Conservation (phyloP, 495 filamentous ascomycete genomes). For the Xylaria bambusicola region DNA sequence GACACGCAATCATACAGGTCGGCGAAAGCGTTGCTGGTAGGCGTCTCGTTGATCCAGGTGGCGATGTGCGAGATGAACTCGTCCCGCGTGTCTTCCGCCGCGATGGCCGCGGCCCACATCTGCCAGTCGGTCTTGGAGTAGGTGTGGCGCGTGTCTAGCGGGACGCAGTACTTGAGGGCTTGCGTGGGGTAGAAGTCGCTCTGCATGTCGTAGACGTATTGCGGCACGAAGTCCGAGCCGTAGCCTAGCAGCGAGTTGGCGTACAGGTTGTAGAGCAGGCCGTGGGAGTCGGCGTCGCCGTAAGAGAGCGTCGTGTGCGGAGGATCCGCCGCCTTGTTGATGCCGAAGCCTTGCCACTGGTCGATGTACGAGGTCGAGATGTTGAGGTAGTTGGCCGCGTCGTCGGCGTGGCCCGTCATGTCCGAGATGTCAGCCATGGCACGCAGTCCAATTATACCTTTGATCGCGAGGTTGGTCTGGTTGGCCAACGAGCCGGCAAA, state of each 20-base stretch:
- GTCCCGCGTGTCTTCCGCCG: constrained; percentile 56
- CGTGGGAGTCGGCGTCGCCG: constrained; percentile 43
- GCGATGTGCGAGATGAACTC: constrained; percentile 72
- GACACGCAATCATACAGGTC: constrained; percentile 76
- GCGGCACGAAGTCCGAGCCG: constrained; percentile 60
- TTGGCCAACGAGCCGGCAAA: constrained; percentile 88
- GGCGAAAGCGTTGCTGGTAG: constrained; percentile 69
- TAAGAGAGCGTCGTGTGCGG: constrained; percentile 75
- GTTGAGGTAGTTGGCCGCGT: constrained; percentile 62
- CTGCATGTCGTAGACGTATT: constrained; percentile 77
- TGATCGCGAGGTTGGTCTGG: constrained; percentile 91
- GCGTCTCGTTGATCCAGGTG: constrained; percentile 75
- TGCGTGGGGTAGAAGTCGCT: constrained; percentile 78
- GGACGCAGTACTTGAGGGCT: constrained; percentile 71
- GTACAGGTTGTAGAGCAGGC: constrained; percentile 89
- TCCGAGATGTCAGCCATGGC: constrained; percentile 82
- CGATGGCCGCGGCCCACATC: constrained; percentile 78
- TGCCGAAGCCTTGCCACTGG: constrained; percentile 74
- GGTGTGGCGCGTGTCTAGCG: constrained; percentile 79
- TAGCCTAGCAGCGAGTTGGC: constrained; percentile 75
- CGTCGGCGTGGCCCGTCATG: constrained; percentile 60
- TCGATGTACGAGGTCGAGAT: constrained; percentile 72
- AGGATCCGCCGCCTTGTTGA: constrained; percentile 64
- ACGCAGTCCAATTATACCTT: constrained; percentile 92
- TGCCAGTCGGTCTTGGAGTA: constrained; percentile 92